phyloP scores from a whole-genome alignment of 371 early-diverging fungal genomes.

The Batkoa obscura region DNA sequence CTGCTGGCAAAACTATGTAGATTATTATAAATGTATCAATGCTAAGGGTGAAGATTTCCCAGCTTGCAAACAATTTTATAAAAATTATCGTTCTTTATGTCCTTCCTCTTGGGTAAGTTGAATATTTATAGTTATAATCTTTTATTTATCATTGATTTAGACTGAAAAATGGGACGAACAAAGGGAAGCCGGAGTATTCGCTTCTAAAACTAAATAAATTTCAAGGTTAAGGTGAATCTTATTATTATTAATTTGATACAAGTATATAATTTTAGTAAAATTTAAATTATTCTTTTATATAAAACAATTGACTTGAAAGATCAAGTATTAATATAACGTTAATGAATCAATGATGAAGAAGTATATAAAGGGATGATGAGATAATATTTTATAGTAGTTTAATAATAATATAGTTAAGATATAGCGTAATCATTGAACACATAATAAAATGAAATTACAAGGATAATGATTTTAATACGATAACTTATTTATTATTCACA shows the following conservation, averaged over 20 bases:
- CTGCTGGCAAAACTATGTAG: slow-evolving; percentile 91
- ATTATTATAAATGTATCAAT: slow-evolving; percentile 69
- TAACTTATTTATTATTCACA: too few relatives aligned
- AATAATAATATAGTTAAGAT: too few relatives aligned
- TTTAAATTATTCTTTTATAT: too few relatives aligned
- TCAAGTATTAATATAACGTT: too few relatives aligned
- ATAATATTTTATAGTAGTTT: too few relatives aligned
- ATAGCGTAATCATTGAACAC: too few relatives aligned
- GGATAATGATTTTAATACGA: too few relatives aligned
- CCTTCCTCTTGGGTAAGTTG: slow-evolving; percentile 69
- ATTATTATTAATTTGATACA: background rate
- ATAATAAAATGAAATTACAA: too few relatives aligned
- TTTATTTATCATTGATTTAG: slow-evolving; percentile 17
- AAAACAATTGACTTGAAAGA: too few relatives aligned
- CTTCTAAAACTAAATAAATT: slow-evolving; percentile 21
- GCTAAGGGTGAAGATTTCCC: slow-evolving; percentile 79
- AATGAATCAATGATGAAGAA: too few relatives aligned
- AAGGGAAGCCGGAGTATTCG: slow-evolving; percentile 60
- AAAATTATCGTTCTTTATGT: slow-evolving; percentile 59
- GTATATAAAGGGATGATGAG: too few relatives aligned
- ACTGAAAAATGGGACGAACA: slow-evolving; percentile 64
- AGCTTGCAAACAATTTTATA: slow-evolving; percentile 71
- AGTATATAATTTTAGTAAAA: slow-evolving; percentile 2
- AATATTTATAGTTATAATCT: slow-evolving; percentile 5
- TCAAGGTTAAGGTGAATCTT: background rate